Base-by-base conservation (phyloP, 805 yeast species). In the Cyberlindnera amylophila region DNA sequence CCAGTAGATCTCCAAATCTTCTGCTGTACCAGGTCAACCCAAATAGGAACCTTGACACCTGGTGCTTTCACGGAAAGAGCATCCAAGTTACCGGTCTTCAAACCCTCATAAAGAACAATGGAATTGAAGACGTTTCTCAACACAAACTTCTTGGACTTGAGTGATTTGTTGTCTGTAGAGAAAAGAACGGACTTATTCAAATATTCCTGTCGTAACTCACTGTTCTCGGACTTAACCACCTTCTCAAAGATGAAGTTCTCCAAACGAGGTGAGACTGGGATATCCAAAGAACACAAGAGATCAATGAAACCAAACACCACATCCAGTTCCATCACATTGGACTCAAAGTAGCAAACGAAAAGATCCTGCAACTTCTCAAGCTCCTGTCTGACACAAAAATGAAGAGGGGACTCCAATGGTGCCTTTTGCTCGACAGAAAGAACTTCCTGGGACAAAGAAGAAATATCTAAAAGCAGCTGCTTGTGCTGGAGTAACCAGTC, bases 1-100 rank as follows among this genome's bases (percentile, higher is more conserved):
- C 73, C 69, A 1, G 75, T 70, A 0, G 82, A 74, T 48, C 76
- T 73, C 99, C 99, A 93, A 6, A 93, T 70, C 43, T 76, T 74
- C 8, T 70, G 67, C 49, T 78, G 80, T 3, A 91, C 72, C 9
- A 70, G 50, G 12, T 71, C 72, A 28, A 91, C 64, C 96, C 97
- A 89, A 1, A 60, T 64, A 0, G 79, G 74, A 6, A 66, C 51
- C 15, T 55, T 54, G 0, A 52, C 49, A 3, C 50, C 53, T 23
- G 43, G 47, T 34, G 62, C 34, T 45, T 63, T 58, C 15, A 75
- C 58, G 19, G 79, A 64, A 34, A 81, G 69, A 1, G 57, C 64
- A 27, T 71, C 67, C 19, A 85, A 63, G 34, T 70, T 68, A 0
- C 79, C 79, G 9, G 62, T 57, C 7, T 62, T 63, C 17, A 71